phyloP scores from a whole-genome alignment of 352 stramenopile genomes.

The Pythium folliculosum region DNA sequence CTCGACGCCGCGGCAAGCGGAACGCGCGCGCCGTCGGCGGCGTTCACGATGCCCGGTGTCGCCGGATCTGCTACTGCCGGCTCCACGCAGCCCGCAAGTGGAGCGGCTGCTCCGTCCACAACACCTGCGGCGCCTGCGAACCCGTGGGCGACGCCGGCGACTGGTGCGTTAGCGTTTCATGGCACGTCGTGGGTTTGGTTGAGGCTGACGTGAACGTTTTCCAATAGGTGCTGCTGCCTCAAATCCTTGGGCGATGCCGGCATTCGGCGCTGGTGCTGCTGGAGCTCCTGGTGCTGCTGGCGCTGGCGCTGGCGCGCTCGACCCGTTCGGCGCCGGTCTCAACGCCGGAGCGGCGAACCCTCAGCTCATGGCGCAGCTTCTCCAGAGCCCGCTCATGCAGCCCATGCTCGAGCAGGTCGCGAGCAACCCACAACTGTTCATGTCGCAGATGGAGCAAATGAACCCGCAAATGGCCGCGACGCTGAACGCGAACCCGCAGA shows the following conservation, averaged over 20 bases:
- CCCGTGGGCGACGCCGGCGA: constrained; percentile 46
- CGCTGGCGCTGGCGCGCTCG: constrained; percentile 24
- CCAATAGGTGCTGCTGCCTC: constrained; percentile 25
- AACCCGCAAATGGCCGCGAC: constrained; percentile 89
- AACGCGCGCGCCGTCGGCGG: constrained; percentile 42
- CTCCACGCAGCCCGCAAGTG: background rate
- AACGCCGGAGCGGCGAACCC: constrained; percentile 43
- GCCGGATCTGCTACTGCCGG: constrained; percentile 41
- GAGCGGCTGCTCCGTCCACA: constrained; percentile 17
- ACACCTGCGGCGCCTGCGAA: constrained; percentile 42
- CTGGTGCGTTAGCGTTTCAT: background rate
- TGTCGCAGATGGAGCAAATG: constrained; percentile 86
- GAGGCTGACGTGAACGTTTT: background rate
- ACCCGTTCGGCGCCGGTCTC: constrained; percentile 20
- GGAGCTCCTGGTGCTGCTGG: constrained; percentile 23
- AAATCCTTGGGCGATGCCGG: constrained; percentile 49
- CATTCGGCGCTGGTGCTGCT: constrained; percentile 27
- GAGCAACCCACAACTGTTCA: constrained; percentile 77
- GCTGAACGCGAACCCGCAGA: constrained; percentile 87
- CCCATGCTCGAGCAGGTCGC: constrained; percentile 79
- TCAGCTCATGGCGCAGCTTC: constrained; percentile 80
- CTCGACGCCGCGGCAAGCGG: constrained; percentile 89
- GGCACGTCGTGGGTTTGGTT: background rate
- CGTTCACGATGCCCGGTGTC: constrained; percentile 87
- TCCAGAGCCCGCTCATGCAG: constrained; percentile 89